Evolutionary conservation across 140 eudicot species (phyloP).

Genomic region (Oenanthe javanica): DNA sequence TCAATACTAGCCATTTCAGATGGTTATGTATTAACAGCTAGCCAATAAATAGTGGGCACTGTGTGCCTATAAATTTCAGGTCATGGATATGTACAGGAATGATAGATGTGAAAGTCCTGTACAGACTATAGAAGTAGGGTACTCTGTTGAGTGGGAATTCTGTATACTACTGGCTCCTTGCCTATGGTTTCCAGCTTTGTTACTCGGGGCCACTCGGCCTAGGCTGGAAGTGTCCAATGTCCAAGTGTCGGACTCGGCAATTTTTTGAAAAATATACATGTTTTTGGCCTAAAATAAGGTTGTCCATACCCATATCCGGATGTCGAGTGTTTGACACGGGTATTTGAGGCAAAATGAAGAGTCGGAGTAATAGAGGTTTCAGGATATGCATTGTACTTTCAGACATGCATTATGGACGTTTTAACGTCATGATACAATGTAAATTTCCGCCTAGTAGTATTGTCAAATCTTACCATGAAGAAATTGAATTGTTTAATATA

Average conservation of each 20-base stretch:
- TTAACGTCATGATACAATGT: not conserved
- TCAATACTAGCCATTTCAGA: not conserved
- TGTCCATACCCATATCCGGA: no score
- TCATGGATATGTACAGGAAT: not conserved
- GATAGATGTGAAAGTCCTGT: not conserved
- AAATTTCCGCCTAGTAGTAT: not conserved
- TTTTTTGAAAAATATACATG: no score
- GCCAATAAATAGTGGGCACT: not conserved
- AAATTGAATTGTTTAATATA: not conserved
- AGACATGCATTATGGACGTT: not conserved
- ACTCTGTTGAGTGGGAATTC: not conserved
- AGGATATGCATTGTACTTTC: not conserved
- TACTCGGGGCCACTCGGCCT: no score
- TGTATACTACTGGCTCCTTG: not conserved
- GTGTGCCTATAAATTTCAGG: not conserved
- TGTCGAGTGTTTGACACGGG: no score
- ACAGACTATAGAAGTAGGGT: not conserved
- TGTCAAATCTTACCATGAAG: not conserved
- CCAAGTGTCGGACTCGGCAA: no score
- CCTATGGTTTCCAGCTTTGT: not conserved
- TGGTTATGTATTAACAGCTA: not conserved
- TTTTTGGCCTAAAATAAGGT: no score
- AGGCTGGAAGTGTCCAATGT: no score
- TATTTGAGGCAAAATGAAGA: no score
- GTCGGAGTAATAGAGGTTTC: no score